These are phyloP conservation scores for Populus hybrid DNA, from an alignment of 441 rosid genomes.

Conservation along the genomic window DNA sequence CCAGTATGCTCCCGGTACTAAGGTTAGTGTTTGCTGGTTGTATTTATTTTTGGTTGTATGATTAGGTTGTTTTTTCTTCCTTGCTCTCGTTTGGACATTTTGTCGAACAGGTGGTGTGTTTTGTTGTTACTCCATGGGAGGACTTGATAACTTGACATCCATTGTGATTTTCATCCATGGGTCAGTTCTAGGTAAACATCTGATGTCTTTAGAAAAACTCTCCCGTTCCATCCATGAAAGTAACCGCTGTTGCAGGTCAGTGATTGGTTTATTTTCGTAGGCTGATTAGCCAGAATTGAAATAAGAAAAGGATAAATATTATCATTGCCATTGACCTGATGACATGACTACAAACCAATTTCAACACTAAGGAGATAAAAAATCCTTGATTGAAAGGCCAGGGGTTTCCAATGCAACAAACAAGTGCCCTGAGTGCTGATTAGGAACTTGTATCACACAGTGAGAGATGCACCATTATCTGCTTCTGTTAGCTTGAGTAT, in stretches of 20 bases:
- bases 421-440: not conserved
- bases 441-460: constrained; percentile 38
- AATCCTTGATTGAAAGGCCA: not conserved
- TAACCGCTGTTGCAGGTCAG: not conserved
- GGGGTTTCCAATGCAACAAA: not conserved
- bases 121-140: not conserved
- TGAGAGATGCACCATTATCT: constrained; percentile 88
- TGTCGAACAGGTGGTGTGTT: constrained; percentile 21
- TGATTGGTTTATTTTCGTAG: not conserved
- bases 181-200: not conserved
- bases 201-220: not conserved
- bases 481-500: constrained; percentile 79
- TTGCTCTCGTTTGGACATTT: constrained; percentile 22
- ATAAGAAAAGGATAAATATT: not conserved
- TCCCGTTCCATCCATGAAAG: not conserved
- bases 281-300: not conserved
- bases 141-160: not conserved
- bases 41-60: not conserved
- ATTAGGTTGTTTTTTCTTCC: not conserved
- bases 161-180: not conserved
- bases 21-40: constrained; percentile 38
- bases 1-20: constrained; percentile 63
- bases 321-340: not conserved
- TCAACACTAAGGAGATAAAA: not conserved
- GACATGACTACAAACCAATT: not conserved